Evolutionary conservation across 176 grass and related monocot species (phyloP).

Genomic region (Zoysia pacifica): DNA sequence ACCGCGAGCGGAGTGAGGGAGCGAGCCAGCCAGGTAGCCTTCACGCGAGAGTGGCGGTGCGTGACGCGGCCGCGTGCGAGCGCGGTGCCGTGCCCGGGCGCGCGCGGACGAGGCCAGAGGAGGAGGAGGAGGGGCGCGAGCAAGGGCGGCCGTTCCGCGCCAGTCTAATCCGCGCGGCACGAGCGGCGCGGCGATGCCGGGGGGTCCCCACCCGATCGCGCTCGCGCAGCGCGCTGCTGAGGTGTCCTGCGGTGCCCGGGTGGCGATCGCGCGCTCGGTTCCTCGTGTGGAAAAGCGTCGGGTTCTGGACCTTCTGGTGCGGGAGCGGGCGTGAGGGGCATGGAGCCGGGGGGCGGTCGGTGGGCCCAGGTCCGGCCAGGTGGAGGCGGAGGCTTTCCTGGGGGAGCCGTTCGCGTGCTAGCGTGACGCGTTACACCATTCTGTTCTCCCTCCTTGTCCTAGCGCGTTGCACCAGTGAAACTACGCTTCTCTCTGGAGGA

Average conservation of each 20-base stretch:
- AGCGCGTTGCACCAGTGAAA: no score
- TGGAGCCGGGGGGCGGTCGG: background rate
- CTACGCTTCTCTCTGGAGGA: no score
- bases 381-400: background rate
- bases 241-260: background rate
- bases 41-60: conserved; percentile 29
- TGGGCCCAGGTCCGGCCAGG: conserved; percentile 14
- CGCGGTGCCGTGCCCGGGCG: background rate
- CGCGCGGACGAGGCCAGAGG: no score
- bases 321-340: background rate
- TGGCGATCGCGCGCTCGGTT: conserved; percentile 10
- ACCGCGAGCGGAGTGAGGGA: background rate
- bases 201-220: background rate
- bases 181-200: background rate
- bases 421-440: no score
- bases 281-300: background rate
- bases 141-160: conserved; percentile 29
- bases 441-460: no score
- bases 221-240: background rate
- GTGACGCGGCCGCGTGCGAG: conserved; percentile 7
- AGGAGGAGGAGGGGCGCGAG: background rate
- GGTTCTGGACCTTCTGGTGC: background rate
- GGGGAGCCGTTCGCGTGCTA: no score
- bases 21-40: background rate
- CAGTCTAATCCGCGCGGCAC: conserved; percentile 27